Evolutionary conservation across 1,284 basidiomycete genomes (phyloP).

Genomic region (Tetrapyrgos nigripes): DNA sequence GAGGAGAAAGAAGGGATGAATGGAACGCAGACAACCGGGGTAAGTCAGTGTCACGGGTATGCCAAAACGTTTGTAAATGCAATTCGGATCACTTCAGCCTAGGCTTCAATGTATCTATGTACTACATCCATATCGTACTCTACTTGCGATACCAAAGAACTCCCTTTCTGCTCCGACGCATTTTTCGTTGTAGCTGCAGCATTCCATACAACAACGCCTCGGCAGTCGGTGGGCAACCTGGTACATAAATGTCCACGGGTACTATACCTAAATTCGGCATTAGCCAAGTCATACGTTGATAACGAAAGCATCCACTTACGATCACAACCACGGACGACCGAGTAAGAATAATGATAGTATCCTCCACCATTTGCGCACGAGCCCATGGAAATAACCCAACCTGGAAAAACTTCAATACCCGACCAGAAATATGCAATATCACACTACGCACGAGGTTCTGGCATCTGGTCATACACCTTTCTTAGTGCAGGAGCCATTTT

Average conservation of each 20-base stretch:
- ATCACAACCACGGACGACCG: slow-evolving; percentile 99
- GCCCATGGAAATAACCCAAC: slow-evolving; percentile 99
- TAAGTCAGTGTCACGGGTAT: neutral
- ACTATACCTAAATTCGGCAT: slow-evolving; percentile 75
- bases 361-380: slow-evolving; percentile 99
- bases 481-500: slow-evolving; percentile 99
- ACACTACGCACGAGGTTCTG: slow-evolving; percentile 75
- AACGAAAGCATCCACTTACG: slow-evolving; percentile 56
- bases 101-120: too few species aligned
- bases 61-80: slow-evolving; percentile 1
- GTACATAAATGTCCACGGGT: slow-evolving; percentile 97
- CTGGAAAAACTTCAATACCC: slow-evolving; percentile 42
- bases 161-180: slow-evolving; percentile 89
- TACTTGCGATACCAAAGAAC: slow-evolving; percentile 85
- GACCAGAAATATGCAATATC: slow-evolving; percentile 26
- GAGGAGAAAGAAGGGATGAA: neutral
- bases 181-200: slow-evolving; percentile 97
- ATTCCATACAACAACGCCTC: slow-evolving; percentile 95
- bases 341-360: slow-evolving; percentile 99
- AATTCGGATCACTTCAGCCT: too few species aligned
- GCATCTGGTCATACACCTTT: slow-evolving; percentile 98
- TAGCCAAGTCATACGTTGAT: neutral
- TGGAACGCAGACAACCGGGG: neutral
- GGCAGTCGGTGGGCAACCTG: slow-evolving; percentile 93
- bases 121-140: neutral